These are phyloP conservation scores for Apophysomyces sp. DNA, from an alignment of 371 early-diverging fungal species.

Conservation along the genomic window DNA sequence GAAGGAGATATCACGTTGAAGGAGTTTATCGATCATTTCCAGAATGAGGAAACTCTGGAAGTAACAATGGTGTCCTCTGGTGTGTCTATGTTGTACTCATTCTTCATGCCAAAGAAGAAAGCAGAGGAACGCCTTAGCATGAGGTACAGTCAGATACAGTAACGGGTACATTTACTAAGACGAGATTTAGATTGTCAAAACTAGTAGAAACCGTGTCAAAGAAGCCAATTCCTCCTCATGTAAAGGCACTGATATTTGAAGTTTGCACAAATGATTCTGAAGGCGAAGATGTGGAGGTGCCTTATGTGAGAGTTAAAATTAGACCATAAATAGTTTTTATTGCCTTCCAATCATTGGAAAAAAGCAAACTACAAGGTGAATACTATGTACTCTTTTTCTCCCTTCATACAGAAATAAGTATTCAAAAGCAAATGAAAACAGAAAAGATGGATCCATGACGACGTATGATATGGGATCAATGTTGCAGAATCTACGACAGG, in stretches of 20 bases:
- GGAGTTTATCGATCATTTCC: conserved; percentile 88
- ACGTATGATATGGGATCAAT: no score
- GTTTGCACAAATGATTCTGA: conserved; percentile 85
- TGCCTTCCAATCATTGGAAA: neutral
- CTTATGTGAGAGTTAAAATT: conserved; percentile 45
- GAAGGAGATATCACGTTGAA: conserved; percentile 84
- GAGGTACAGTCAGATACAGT: conserved; percentile 34
- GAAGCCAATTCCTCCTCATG: conserved; percentile 87
- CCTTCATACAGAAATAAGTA: no score
- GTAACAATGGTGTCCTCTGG: conserved; percentile 96
- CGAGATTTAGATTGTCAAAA: conserved; percentile 61
- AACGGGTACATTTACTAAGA: neutral
- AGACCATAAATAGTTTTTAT: conserved; percentile 26
- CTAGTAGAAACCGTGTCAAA: conserved; percentile 82
- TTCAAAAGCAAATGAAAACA: no score
- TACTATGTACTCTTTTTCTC: no score
- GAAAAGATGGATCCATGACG: no score
- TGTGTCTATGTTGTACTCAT: conserved; percentile 91
- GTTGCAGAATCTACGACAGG: no score
- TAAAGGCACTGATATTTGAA: conserved; percentile 82
- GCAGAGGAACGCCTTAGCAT: conserved; percentile 74
- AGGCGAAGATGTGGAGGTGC: conserved; percentile 90
- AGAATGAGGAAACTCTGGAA: conserved; percentile 81
- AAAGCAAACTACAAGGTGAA: no score
- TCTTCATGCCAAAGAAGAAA: conserved; percentile 89